Evolutionary conservation across 2,329 filamentous ascomycete genomes (phyloP), one percentile per base, ranked within the genome.

Genomic region (Ceratocystis huliohia): DNA sequence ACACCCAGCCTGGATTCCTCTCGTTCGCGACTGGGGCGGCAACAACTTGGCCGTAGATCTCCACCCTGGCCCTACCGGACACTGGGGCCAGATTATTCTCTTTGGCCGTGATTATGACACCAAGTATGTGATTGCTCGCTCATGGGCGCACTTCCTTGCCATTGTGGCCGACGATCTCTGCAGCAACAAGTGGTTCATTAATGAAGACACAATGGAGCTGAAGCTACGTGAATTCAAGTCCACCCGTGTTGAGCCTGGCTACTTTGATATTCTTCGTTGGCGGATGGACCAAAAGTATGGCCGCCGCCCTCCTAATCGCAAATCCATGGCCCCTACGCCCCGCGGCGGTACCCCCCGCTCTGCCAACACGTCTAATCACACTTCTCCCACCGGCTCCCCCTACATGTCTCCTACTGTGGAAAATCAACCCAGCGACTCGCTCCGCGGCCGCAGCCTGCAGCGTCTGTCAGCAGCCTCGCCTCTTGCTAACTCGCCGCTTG

Each of bases 71-170:
- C 90, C 93, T 8, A 83, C 84, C 61, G 94, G 94, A 48, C 88
- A 87, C 74, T 99, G 94, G 93, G 94, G 94, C 65, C 94, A 99
- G 75, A 85, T 99, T 70, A 96, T 99, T 72, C 82, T 99, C 69
- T 96, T 96, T 75, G 94, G 94, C 63, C 90, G 94, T 68, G 94
- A 99, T 78, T 99, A 96, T 76, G 94, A 99, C 74, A 96, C 90
- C 76, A 99, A 99, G 78, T 99, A 96, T 74, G 94, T 99, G 5
- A 83, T 99, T 66, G 89, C 94, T 37, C 86, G 89, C 69, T 97
- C 93, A 0, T 99, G 94, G 94, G 84, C 86, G 17, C 83, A 88
- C 8, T 92, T 99, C 73, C 78, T 99, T 22, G 91, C 91, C 63
- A 84, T 86, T 41, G 84, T 96, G 5, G 91, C 94, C 37, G 94